Percentiles rank a stretch among this genome's conserved stretches.
These are phyloP conservation scores for Rhodotorula glutinis DNA, from an alignment of 1,284 basidiomycete genomes.

Conservation along the genomic window DNA sequence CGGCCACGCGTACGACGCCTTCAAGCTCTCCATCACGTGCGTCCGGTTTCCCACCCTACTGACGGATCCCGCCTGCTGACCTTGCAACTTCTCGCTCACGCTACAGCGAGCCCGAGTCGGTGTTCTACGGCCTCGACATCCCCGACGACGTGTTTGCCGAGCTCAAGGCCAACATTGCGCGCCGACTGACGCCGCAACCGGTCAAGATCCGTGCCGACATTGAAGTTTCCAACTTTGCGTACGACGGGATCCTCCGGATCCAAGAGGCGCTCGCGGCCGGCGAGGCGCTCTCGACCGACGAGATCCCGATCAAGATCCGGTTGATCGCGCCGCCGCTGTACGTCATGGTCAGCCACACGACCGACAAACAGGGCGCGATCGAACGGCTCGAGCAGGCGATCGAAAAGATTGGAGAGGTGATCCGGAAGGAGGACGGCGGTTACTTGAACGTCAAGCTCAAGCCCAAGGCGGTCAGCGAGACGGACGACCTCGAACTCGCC, in stretches of 20 bases:
- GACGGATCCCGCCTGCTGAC: conserved; percentile 11
- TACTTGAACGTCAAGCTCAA: conserved; percentile 93
- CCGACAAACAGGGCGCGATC: conserved; percentile 93
- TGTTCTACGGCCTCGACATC: conserved; percentile 68
- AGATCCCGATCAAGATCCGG: conserved; percentile 95
- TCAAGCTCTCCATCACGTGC: conserved; percentile 90
- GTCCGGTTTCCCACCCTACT: conserved; percentile 47
- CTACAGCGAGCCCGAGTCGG: conserved; percentile 75
- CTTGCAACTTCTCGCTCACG: neutral
- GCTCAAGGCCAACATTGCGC: conserved; percentile 82
- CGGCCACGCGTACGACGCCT: conserved; percentile 95
- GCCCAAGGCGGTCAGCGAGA: conserved; percentile 96
- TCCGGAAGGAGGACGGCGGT: conserved; percentile 76
- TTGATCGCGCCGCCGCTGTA: conserved; percentile 95
- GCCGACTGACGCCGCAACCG: conserved; percentile 93
- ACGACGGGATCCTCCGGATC: conserved; percentile 96
- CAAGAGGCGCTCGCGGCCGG: conserved; percentile 86
- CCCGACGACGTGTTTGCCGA: conserved; percentile 62
- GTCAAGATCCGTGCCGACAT: conserved; percentile 99
- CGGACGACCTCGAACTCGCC: conserved; percentile 90
- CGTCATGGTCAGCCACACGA: conserved; percentile 91
- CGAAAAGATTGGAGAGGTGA: conserved; percentile 78
- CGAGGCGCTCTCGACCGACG: conserved; percentile 78
- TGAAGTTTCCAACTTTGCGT: conserved; percentile 94
- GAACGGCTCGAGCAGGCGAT: conserved; percentile 91